Conservation (phyloP, 75 land plant genomes). For the Pinus taeda region DNA sequence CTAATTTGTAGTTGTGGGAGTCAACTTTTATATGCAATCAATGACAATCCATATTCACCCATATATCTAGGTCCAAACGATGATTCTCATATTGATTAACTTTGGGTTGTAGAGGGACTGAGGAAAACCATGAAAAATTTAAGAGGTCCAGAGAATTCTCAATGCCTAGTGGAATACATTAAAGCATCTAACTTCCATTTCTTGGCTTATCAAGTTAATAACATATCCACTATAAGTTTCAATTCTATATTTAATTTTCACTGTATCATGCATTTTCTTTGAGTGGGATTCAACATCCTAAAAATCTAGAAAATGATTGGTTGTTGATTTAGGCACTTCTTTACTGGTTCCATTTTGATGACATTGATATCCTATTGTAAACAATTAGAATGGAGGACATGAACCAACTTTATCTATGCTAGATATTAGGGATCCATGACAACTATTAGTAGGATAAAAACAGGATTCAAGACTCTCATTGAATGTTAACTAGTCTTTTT, state of each 20-base stretch:
- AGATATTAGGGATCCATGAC: neutral
- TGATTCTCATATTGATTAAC: constrained; percentile 47
- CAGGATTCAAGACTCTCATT: neutral
- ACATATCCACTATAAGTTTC: constrained; percentile 3
- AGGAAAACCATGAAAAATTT: constrained; percentile 17
- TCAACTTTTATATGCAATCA: constrained; percentile 38
- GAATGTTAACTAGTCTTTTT: neutral
- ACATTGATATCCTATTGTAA: neutral
- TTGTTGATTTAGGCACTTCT: neutral
- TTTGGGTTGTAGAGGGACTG: constrained; percentile 50
- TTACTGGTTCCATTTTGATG: neutral
- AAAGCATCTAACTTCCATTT: constrained; percentile 29
- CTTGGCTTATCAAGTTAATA: constrained; percentile 48
- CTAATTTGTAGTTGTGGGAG: constrained; percentile 72
- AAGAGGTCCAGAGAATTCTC: constrained; percentile 23
- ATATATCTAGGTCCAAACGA: constrained; percentile 45
- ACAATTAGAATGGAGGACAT: neutral
- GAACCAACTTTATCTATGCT: neutral
- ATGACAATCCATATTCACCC: constrained; percentile 23
- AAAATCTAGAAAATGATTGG: neutral
- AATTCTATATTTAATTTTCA: too few relatives aligned
- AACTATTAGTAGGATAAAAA: neutral
- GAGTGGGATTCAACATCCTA: neutral
- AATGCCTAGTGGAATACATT: constrained; percentile 18
- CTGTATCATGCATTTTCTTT: too few relatives aligned